Percentiles rank a stretch among this genome's conserved stretches.
Evolutionary conservation across 2,329 filamentous ascomycete species (phyloP).

Genomic region (Beauveria pseudobassiana): DNA sequence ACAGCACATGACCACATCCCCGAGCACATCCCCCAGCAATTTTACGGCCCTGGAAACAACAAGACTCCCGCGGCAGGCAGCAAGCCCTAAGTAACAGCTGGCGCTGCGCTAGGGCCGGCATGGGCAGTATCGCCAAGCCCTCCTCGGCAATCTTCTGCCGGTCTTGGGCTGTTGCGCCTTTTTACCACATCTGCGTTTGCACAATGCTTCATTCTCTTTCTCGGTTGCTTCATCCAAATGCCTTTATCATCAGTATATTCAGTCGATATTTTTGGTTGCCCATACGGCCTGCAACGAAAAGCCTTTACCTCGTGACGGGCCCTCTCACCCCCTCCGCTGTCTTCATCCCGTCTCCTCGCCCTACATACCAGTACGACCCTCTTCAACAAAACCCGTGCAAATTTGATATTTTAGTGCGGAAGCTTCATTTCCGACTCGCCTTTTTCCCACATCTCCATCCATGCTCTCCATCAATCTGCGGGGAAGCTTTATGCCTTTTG

Average conservation of each 20-base stretch:
- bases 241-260: no score
- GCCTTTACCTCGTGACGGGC: no score
- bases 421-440: not conserved
- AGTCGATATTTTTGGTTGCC: no score
- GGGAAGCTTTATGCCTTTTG: not conserved
- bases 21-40: not conserved
- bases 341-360: not conserved
- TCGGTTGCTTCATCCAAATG: no score
- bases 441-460: not conserved
- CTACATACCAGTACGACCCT: not conserved
- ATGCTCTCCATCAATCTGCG: not conserved
- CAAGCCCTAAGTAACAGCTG: slow-evolving; percentile 1
- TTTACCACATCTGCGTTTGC: not conserved
- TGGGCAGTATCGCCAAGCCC: slow-evolving; percentile 3
- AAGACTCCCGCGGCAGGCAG: not conserved
- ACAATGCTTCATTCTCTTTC: not conserved
- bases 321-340: no score
- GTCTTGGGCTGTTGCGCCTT: not conserved
- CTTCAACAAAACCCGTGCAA: not conserved
- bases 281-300: no score
- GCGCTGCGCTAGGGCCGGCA: not conserved
- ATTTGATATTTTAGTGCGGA: not conserved
- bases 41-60: not conserved
- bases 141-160: slow-evolving; percentile 10
- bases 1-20: not conserved